Percentiles rank a stretch among this genome's conserved stretches.
These are phyloP conservation scores for Aschersonia sp. DNA, from an alignment of 2,329 filamentous ascomycete genomes.

Conservation along the genomic window DNA sequence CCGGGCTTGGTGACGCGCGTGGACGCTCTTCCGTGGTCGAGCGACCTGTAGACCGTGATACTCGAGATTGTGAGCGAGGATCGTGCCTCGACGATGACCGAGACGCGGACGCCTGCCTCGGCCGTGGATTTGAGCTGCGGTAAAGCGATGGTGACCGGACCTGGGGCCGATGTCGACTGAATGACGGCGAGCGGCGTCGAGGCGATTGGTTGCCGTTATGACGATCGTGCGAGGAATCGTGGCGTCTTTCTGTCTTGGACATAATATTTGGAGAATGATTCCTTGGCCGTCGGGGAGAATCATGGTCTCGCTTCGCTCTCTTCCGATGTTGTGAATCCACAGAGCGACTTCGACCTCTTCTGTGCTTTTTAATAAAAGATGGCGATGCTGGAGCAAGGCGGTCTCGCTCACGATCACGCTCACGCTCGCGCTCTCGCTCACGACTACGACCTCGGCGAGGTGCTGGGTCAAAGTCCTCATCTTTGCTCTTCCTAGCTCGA, in stretches of 20 bases:
- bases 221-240: slow-evolving; percentile 16
- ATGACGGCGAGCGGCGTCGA: slow-evolving; percentile 8
- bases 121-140: slow-evolving; percentile 8
- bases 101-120: slow-evolving; percentile 10
- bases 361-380: slow-evolving; percentile 23
- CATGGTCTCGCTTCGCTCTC: slow-evolving; percentile 20
- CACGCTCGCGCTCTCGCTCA: slow-evolving; percentile 19
- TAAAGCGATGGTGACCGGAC: slow-evolving; percentile 12
- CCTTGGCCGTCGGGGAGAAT: slow-evolving; percentile 22
- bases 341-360: slow-evolving; percentile 26
- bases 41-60: neutral
- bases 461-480: slow-evolving; percentile 15
- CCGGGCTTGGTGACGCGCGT: slow-evolving; percentile 5
- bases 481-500: slow-evolving; percentile 16
- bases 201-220: slow-evolving; percentile 9
- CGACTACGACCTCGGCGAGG: slow-evolving; percentile 20
- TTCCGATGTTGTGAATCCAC: slow-evolving; percentile 23
- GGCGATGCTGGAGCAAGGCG: slow-evolving; percentile 17
- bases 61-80: neutral
- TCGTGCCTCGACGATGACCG: slow-evolving; percentile 10
- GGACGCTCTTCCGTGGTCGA: slow-evolving; percentile 3
- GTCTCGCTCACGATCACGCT: slow-evolving; percentile 4
- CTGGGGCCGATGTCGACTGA: slow-evolving; percentile 15
- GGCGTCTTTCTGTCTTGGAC: slow-evolving; percentile 16
- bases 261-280: slow-evolving; percentile 23